Conservation (phyloP, 2,329 filamentous ascomycete genomes). For the Penicillium crustosum region DNA sequence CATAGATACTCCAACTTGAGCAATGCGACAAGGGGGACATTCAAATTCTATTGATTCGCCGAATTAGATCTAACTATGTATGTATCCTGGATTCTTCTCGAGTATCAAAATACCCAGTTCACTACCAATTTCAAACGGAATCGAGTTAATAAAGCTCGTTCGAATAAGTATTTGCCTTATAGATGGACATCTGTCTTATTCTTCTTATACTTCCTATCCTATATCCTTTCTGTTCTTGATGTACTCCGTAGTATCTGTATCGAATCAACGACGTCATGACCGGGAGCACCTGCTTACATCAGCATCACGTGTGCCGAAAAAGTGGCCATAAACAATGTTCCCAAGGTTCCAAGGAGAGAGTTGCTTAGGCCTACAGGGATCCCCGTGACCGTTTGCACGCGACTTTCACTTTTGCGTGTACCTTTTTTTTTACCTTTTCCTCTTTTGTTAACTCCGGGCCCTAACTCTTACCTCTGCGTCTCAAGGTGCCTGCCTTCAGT, state of each 20-base stretch:
- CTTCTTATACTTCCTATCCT: too few relatives aligned
- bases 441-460: not conserved
- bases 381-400: conserved; percentile 10
- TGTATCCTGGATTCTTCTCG: not conserved
- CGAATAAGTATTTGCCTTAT: not conserved
- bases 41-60: not conserved
- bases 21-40: not conserved
- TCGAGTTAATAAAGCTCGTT: not conserved
- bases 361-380: conserved; percentile 17
- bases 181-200: not conserved
- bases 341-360: conserved; percentile 13
- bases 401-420: conserved; percentile 6
- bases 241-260: not conserved
- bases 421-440: not conserved
- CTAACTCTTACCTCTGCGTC: not conserved
- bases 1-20: not conserved
- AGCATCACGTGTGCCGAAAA: conserved; percentile 23
- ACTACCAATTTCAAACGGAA: not conserved
- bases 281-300: not conserved
- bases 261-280: conserved; percentile 19
- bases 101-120: not conserved
- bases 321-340: conserved; percentile 23
- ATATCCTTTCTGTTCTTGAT: too few relatives aligned
- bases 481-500: not conserved
- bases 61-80: not conserved